Percentiles rank a stretch among this genome's conserved stretches.
Conservation (phyloP, 2,329 filamentous ascomycete species). For the Basipetospora sp. region DNA sequence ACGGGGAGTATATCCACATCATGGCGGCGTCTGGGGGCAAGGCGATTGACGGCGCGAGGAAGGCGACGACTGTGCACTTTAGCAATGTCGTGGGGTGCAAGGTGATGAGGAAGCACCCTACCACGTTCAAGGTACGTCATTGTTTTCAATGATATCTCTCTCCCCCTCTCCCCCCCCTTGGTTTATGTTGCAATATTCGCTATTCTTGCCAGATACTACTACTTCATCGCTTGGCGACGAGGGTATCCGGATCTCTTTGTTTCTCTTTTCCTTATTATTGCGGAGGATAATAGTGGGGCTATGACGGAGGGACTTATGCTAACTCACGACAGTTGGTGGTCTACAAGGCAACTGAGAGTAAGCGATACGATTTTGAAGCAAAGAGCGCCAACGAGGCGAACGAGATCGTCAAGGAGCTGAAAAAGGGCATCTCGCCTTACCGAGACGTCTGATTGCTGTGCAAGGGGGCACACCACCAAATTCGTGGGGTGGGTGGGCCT, state of each 20-base stretch:
- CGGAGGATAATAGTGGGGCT: too few relatives aligned
- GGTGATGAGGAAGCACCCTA: conserved; percentile 63
- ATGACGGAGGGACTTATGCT: too few relatives aligned
- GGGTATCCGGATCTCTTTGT: too few relatives aligned
- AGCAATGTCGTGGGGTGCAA: conserved; percentile 71
- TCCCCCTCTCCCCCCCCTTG: neutral
- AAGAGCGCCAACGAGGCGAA: conserved; percentile 54
- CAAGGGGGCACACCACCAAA: too few relatives aligned
- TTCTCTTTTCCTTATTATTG: too few relatives aligned
- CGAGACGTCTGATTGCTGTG: conserved; percentile 30
- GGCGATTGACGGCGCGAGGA: conserved; percentile 47
- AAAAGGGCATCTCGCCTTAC: conserved; percentile 58
- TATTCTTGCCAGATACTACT: too few relatives aligned
- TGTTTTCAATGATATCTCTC: neutral
- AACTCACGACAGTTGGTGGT: conserved; percentile 50
- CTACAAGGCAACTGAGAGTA: conserved; percentile 60
- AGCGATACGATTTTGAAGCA: conserved; percentile 77
- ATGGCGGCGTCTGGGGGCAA: conserved; percentile 57
- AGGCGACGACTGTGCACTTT: conserved; percentile 71
- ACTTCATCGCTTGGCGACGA: too few relatives aligned
- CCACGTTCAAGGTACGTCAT: conserved; percentile 55
- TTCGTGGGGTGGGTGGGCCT: neutral
- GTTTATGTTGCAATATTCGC: conserved; percentile 1
- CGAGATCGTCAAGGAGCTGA: conserved; percentile 68
- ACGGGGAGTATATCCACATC: conserved; percentile 77